Evolutionary conservation across 305 asterid species (phyloP).

Genomic region (Fraxinus sp.): DNA sequence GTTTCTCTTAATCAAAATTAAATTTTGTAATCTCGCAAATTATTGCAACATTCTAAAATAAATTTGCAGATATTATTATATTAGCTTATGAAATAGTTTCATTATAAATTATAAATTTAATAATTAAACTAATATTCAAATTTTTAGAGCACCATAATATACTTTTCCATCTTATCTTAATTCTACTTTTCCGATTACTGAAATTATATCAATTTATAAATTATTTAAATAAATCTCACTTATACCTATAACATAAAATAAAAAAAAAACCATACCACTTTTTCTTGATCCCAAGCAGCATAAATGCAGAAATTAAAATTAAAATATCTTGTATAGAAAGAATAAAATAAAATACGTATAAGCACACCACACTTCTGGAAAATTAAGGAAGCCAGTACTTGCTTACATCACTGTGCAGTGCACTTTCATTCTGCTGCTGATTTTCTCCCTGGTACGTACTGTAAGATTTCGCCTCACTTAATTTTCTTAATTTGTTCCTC

Average conservation of each 20-base stretch:
- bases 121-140: not conserved
- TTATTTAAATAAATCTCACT: not conserved
- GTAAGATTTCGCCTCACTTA: not conserved
- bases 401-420: not conserved
- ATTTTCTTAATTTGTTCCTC: not conserved
- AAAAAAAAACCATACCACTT: conserved; percentile 9
- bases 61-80: not conserved
- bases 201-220: not conserved
- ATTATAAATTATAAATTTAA: not conserved
- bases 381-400: not conserved
- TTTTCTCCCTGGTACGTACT: conserved; percentile 26
- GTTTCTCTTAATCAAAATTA: not conserved
- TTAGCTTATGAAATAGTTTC: not conserved
- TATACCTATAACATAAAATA: not conserved
- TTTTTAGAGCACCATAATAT: not conserved
- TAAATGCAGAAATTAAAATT: not conserved
- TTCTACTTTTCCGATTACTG: not conserved
- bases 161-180: not conserved
- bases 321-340: not conserved
- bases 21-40: not conserved
- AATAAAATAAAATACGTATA: not conserved
- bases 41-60: not conserved
- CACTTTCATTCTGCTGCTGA: conserved; percentile 8
- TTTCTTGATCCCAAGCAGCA: conserved; percentile 11
- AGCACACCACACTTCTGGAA: conserved; percentile 2